Evolutionary conservation across 2,329 filamentous ascomycete genomes (phyloP).

Genomic region (Cladosporium sp.): DNA sequence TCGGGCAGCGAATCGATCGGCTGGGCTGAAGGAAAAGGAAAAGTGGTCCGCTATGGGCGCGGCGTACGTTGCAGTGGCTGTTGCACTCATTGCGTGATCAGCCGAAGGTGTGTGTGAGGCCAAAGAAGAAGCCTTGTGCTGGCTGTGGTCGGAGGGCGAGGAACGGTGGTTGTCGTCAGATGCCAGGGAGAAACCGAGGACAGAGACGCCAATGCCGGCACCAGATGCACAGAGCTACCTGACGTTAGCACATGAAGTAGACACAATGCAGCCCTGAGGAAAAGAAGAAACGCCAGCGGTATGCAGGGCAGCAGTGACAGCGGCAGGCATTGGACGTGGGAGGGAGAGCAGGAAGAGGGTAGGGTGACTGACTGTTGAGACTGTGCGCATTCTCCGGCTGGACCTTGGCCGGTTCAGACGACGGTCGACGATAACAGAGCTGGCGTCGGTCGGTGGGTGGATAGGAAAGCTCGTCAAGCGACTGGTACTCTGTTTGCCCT

Average conservation of each 20-base stretch:
- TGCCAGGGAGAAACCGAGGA: constrained; percentile 44
- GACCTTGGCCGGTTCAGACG: constrained; percentile 3
- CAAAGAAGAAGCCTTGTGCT: constrained; percentile 33
- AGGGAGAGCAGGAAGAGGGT: not conserved
- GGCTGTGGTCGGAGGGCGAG: constrained; percentile 26
- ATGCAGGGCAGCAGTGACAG: not conserved
- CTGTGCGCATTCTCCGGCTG: constrained; percentile 18
- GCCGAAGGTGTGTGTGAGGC: constrained; percentile 6
- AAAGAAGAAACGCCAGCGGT: not conserved
- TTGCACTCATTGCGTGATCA: constrained; percentile 21
- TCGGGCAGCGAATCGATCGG: constrained; percentile 8
- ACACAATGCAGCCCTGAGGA: not conserved
- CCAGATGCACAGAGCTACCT: constrained; percentile 58
- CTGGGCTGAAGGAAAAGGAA: constrained; percentile 16
- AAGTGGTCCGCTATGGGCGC: constrained; percentile 10
- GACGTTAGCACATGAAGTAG: constrained; percentile 1
- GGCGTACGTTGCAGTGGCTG: constrained; percentile 19
- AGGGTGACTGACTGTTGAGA: constrained; percentile 12
- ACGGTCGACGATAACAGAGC: not conserved
- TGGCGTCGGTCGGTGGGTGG: not conserved
- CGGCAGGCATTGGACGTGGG: not conserved
- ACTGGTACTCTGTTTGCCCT: constrained; percentile 6
- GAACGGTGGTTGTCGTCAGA: constrained; percentile 15
- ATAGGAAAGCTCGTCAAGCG: constrained; percentile 3
- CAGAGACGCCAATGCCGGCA: constrained; percentile 56